Evolutionary conservation across 768 basidiomycete species (phyloP), one percentile per base, ranked within the genome.

Genomic region (Lenzites betulinus): DNA sequence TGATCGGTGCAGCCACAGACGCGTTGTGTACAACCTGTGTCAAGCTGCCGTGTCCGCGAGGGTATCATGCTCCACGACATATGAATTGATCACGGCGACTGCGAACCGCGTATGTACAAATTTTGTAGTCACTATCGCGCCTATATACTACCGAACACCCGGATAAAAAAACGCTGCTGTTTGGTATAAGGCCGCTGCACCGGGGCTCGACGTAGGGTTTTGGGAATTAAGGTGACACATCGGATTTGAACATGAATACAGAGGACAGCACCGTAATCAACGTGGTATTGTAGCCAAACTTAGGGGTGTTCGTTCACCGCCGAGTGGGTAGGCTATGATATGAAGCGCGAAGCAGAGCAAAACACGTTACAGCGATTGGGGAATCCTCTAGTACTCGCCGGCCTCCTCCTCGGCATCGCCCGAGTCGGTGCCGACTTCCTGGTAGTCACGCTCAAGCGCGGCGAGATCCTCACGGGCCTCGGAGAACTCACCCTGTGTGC

Each of bases 391-490:
- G 73, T 85, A 86, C 72, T 86, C 84, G 60, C 59, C 64, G 23
- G 36, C 47, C 43, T 79, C 79, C 63, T 75, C 83, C 70, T 88
- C 89, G 64, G 74, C 82, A 63, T 90, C 89, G 55, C 82, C 87
- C 30, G 89, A 88, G 74, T 90, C 89, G 49, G 81, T 87, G 59
- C 88, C 89, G 65, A 90, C 93, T 76, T 96, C 92, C 74, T 94
- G 92, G 70, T 93, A 94, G 74, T 94, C 93, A 74, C 92, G 95
- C 79, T 98, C 95, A 60, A 98, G 85, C 7, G 96, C 96, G 43
- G 96, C 96, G 63, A 98, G 87, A 78, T 98, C 96, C 75, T 98
- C 96, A 67, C 95, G 90, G 47, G 96, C 96, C 78, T 97, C 95
- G 48, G 93, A 95, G 79, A 98, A 98, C 78, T 98, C 96, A 76